Base-by-base conservation (phyloP, 106 monocot species). In the Allium cepa region DNA sequence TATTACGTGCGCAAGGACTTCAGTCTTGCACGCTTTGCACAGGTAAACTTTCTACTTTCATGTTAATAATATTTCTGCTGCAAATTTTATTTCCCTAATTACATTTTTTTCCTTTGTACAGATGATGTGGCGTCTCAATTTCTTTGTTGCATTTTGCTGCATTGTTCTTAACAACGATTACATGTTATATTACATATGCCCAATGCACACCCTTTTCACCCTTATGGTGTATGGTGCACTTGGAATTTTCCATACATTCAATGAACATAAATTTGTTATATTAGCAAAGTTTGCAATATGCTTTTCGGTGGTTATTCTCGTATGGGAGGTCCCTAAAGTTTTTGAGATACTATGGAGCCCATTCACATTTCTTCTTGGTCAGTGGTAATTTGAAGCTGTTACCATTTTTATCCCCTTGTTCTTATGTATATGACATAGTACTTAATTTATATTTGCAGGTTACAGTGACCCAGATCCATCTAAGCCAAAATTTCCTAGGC, bases 91-190 rank as follows among this genome's bases (percentile, higher is more conserved):
- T 11, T 3, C 17, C 28, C 56, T 58, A 26, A 26, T 70, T 49
- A 70, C 46, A 64, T 26, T 62, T 55, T 60, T 0, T 73, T 47
- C 56, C 60, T 17, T 66, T 83, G 57, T 56, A 51, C 80, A 97
- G 97, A 97, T 97, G 97, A 92, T 92, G 97, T 97, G 97, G 92
- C 81, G 92, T 17, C 80, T 97, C 14, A 97, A 97, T 75, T 83
- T 97, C 72, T 86, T 97, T 47, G 97, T 97, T 11, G 60, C 80
- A 53, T 86, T 97, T 70, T 97, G 97, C 57, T 97, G 97, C 71
- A 83, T 97, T 76, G 81, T 86, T 59, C 88, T 97, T 49, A 89
- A 87, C 63, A 92, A 97, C 74, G 80, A 89, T 55, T 97, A 97
- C 73, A 90, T 92, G 87, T 50, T 97, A 65, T 97, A 97, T 64